Conservation (phyloP, 805 yeast genomes). For the Hanseniaspora singularis region DNA sequence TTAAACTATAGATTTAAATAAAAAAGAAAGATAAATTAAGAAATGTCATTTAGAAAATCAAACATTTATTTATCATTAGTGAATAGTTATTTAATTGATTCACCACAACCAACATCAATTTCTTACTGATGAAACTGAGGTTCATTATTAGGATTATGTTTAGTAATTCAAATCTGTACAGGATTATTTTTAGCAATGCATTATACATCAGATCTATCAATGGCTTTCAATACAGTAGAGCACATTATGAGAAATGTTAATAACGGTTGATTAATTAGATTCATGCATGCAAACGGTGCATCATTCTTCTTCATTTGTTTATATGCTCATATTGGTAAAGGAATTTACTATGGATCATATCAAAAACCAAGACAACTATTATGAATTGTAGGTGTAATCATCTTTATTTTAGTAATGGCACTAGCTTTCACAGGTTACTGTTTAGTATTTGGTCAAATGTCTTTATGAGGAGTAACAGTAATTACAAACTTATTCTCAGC, state of each 20-base stretch:
- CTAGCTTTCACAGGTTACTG: conserved; percentile 17
- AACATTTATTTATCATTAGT: conserved; percentile 15
- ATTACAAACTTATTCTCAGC: conserved; percentile 14
- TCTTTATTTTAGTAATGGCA: conserved; percentile 17
- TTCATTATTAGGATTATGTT: conserved; percentile 10
- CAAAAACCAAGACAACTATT: conserved; percentile 16
- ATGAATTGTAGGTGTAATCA: conserved; percentile 17
- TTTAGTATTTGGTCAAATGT: conserved; percentile 12
- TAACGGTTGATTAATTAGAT: conserved; percentile 17
- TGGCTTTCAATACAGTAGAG: conserved; percentile 6
- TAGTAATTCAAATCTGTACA: conserved; percentile 16
- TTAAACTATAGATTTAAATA: not conserved
- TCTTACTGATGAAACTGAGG: conserved; percentile 12
- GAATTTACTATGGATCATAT: conserved; percentile 17
- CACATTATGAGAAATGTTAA: conserved; percentile 17
- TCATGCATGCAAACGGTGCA: conserved; percentile 17
- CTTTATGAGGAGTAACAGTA: conserved; percentile 11
- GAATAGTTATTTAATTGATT: conserved; percentile 14
- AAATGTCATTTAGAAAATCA: conserved; percentile 11
- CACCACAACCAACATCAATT: conserved; percentile 4
- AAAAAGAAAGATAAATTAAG: not conserved
- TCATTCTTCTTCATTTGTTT: conserved; percentile 17
- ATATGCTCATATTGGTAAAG: conserved; percentile 18
- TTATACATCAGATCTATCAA: conserved; percentile 6
- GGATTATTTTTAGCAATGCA: conserved; percentile 16